phyloP scores from a whole-genome alignment of 768 basidiomycete species.

The Leccinum imitatum region DNA sequence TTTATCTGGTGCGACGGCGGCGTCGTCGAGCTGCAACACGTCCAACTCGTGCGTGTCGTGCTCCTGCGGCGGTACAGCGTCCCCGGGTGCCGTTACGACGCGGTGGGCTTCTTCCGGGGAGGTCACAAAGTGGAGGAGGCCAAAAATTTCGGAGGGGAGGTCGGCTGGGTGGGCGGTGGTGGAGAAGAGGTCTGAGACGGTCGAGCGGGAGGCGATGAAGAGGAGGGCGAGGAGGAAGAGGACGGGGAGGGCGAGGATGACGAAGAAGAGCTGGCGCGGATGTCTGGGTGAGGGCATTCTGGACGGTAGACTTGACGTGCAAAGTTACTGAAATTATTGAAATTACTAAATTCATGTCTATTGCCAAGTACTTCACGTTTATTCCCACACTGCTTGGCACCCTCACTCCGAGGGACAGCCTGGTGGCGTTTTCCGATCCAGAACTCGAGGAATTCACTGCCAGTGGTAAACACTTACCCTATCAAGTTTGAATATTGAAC shows the following conservation, averaged over 20 bases:
- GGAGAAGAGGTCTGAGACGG: slow-evolving; percentile 34
- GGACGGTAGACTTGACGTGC: neutral
- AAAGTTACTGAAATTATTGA: neutral
- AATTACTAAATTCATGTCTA: neutral
- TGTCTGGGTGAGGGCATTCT: slow-evolving; percentile 30
- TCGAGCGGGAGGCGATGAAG: slow-evolving; percentile 39
- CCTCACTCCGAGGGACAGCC: too few relatives aligned
- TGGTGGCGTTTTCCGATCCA: too few relatives aligned
- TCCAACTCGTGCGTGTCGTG: neutral
- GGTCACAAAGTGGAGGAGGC: slow-evolving; percentile 65
- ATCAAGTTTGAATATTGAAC: neutral
- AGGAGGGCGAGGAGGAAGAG: slow-evolving; percentile 37
- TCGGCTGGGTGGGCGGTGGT: slow-evolving; percentile 43
- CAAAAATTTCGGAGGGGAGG: slow-evolving; percentile 59
- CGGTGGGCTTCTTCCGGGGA: slow-evolving; percentile 31
- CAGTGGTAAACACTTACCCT: neutral
- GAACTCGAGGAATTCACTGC: neutral
- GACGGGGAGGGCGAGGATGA: slow-evolving; percentile 33
- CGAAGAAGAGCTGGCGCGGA: slow-evolving; percentile 45
- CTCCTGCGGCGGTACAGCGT: slow-evolving; percentile 1
- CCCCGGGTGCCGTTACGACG: slow-evolving; percentile 17
- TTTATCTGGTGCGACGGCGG: slow-evolving; percentile 45
- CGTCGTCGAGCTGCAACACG: slow-evolving; percentile 19
- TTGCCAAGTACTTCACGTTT: too few relatives aligned
- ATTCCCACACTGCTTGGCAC: too few relatives aligned